These are phyloP conservation scores for Talaromyces verruculosus DNA, from an alignment of 2,329 filamentous ascomycete species.

Conservation along the genomic window DNA sequence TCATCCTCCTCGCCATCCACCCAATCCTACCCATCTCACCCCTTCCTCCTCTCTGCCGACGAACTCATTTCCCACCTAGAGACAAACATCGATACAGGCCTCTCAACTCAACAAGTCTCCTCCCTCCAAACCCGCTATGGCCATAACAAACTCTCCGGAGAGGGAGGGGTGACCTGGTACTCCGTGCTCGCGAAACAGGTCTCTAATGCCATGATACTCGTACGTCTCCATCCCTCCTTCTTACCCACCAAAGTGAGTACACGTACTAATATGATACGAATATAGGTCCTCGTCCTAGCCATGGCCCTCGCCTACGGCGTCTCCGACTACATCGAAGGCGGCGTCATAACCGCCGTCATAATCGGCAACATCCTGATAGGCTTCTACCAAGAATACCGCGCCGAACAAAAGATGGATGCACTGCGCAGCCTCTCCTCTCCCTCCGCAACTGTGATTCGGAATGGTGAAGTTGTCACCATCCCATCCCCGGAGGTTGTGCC, in stretches of 20 bases:
- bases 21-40: slow-evolving; percentile 26
- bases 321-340: slow-evolving; percentile 58
- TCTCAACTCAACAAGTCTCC: slow-evolving; percentile 45
- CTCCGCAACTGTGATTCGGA: slow-evolving; percentile 56
- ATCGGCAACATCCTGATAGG: slow-evolving; percentile 58
- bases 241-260: not conserved
- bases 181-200: slow-evolving; percentile 55
- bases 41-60: slow-evolving; percentile 37
- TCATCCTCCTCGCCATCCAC: not conserved
- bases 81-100: slow-evolving; percentile 51
- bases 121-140: slow-evolving; percentile 51
- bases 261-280: not conserved
- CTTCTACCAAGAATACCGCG: slow-evolving; percentile 61
- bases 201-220: slow-evolving; percentile 58
- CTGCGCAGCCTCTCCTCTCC: slow-evolving; percentile 58
- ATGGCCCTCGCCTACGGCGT: slow-evolving; percentile 64
- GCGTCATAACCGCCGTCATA: slow-evolving; percentile 60
- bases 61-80: slow-evolving; percentile 46
- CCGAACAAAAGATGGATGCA: slow-evolving; percentile 61
- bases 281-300: slow-evolving; percentile 70
- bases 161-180: slow-evolving; percentile 48
- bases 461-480: slow-evolving; percentile 54
- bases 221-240: slow-evolving; percentile 26
- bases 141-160: slow-evolving; percentile 50
- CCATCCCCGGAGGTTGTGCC: slow-evolving; percentile 60